Base-by-base conservation (phyloP, 1,284 basidiomycete genomes). In the Puccinia triticina region DNA sequence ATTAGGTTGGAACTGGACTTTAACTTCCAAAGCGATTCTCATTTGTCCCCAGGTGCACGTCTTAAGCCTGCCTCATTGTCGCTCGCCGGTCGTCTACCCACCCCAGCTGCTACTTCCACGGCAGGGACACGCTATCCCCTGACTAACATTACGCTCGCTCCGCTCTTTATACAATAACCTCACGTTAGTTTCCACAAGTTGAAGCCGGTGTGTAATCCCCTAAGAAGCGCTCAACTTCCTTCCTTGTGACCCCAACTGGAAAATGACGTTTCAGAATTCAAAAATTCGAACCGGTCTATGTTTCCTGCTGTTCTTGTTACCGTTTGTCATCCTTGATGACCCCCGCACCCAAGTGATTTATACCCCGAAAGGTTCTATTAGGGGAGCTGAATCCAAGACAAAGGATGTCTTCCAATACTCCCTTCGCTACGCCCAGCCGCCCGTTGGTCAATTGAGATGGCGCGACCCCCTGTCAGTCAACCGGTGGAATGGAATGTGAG, bases 371-470 rank as follows among this genome's bases (percentile, higher is more conserved):
- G 77, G 77, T 7, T 55, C 50, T 18, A n/a, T 78, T 21, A 64
- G 66, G n/a, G 77, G 77, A 8, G 48, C 48, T 14, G 61, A 78
- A 43, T 67, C 77, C 32, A 46, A 69, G 29, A 78, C 61, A 1
- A 48, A 48, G 50, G 61, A 59, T 37, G 77, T 78, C 26, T 78
- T 67, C 66, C 57, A 67, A 53, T 78, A 69, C 48, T 67, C 77
- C 10, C 61, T 78, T 26, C 77, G 61, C 29, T 78, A 78, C 66
- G 77, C 77, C 26, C 57, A 66, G 50, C 77, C 77, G 12, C 77
- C 77, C 50, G 77, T 78, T 40, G 61, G 77, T 29, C 66, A 61
- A n/a, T 55, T 78, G 53, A 48, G 77, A 78, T 78, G 77, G 77
- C 57, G 50, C 46, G 77, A 78, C 46, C 77, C 77, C 0, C 29